Base-by-base conservation (phyloP, 1,139 yeast genomes). In the Geotrichum siamense region DNA sequence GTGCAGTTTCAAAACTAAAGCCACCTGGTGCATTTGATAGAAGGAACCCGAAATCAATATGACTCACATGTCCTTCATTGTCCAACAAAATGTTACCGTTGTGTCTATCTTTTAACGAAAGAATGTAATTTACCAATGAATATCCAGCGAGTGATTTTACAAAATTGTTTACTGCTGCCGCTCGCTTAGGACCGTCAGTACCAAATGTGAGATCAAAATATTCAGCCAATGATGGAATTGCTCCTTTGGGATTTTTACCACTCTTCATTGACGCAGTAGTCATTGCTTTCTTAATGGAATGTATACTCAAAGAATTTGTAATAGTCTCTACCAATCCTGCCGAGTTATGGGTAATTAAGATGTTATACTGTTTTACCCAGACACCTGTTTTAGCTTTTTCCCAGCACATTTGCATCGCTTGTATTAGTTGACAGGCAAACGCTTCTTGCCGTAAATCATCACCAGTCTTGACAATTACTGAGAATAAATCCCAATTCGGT, bases 381-480 rank as follows among this genome's bases (percentile, higher is more conserved):
- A 79, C 84, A 13, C 74, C 78, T 4, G 82, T 76, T 1, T 71
- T 68, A 22, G 76, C 74, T 27, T 69, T 73, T 41, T 76, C 75
- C 97, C 97, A 91, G 38, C 86, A 79, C 44, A 76, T 78, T 0
- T 94, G 81, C 63, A 89, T 84, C 36, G 94, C 80, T 45, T 83
- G 79, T 39, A 91, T 89, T 30, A 91, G 63, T 59, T 91, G 98
- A 53, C 96, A 87, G 0, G 98, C 98, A 69, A 91, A 87, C 0
- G 98, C 96, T 60, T 91, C 98, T 60, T 91, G 98, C 17, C 96
- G 84, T 43, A 91, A 64, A 62, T 91, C 98, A 56, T 84, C 91
- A 25, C 98, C 98, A 40, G 95, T 89, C 58, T 91, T 91, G 6
- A 91, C 96, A 59, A 91, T 91, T 2, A 89, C 96, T 0, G 96